Evolutionary conservation across 768 basidiomycete species (phyloP), one percentile per base, ranked within the genome.

Genomic region (Plicaturopsis crispa): DNA sequence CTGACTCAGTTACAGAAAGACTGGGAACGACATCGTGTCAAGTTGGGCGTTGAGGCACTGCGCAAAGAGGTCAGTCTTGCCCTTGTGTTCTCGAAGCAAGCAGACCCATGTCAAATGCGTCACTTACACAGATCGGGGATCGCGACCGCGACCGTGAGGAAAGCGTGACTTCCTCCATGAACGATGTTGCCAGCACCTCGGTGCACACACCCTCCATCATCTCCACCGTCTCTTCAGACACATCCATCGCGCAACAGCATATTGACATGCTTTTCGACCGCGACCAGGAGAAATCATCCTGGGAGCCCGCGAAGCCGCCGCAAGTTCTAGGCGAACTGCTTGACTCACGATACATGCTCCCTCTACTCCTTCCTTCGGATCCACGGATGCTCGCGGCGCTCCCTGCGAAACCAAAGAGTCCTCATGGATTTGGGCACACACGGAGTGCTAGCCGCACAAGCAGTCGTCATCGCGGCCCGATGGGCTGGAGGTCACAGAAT

Each of bases 1-100:
- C 73, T 98, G 19, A 84, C 79, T 3, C 94, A 98, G 51, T 67
- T 99, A 6, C 93, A 97, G 61, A 93, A 89, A 53, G 93, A 98
- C 55, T 99, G 94, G 94, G 94, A 99, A 59, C 69, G 88, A 40
- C 84, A 89, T 55, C 71, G 91, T 31, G 79, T 93, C 22, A 86
- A 89, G 53, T 65, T 86, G 22, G 87, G 89, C 3, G 89, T 94
- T 6, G 83, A 89, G 51, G 80, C 82, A 6, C 63, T 91, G 23
- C 80, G 84, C 43, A 85, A 81, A 61, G 87, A 91, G 76, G 85
- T 88, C 43, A 39, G 56, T 41, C 11, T 46, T 30, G 33, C 46
- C 21, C 13, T 34, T 34, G 1, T 14, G 17, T 34, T 13, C 11
- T 38, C n/a, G n/a, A n/a, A n/a, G 8, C 0, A 23, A 16, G 16